A percentile compares a stretch with the other conserved stretches of the same genome.
Conservation (phyloP, 75 land plant genomes). For the Larix kaempferi region DNA sequence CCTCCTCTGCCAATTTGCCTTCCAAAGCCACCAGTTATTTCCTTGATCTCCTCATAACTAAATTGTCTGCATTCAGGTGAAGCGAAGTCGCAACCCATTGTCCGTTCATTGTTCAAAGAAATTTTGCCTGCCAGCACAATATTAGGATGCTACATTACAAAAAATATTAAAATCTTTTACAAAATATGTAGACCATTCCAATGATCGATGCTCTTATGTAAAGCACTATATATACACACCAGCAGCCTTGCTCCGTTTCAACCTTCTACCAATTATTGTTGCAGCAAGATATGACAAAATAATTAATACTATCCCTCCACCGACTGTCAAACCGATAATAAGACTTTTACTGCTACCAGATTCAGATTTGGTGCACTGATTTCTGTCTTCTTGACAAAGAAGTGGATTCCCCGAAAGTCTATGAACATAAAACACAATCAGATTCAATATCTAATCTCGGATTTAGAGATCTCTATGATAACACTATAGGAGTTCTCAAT, state of each 20-base stretch:
- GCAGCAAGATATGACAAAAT: neutral
- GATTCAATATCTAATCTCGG: neutral
- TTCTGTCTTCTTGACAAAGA: neutral
- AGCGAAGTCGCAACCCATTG: neutral
- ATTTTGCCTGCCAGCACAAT: neutral
- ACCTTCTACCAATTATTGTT: neutral
- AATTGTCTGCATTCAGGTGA: slow-evolving; percentile 7
- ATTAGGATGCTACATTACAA: too few relatives aligned
- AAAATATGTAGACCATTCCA: neutral
- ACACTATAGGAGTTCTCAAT: neutral
- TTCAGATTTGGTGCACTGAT: neutral
- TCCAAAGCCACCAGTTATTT: slow-evolving; percentile 30
- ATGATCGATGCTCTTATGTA: neutral
- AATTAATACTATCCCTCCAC: neutral
- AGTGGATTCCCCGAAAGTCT: neutral
- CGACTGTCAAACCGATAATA: neutral
- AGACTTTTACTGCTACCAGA: neutral
- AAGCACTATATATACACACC: neutral
- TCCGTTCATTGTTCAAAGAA: neutral
- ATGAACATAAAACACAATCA: neutral
- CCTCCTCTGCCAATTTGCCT: slow-evolving; percentile 38
- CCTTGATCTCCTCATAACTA: slow-evolving; percentile 16
- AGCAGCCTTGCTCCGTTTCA: too few relatives aligned
- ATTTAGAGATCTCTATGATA: neutral
- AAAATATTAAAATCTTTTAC: neutral